Evolutionary conservation across 192 early-diverging fungal species (phyloP).

Genomic region (Backusella mclennaniae): DNA sequence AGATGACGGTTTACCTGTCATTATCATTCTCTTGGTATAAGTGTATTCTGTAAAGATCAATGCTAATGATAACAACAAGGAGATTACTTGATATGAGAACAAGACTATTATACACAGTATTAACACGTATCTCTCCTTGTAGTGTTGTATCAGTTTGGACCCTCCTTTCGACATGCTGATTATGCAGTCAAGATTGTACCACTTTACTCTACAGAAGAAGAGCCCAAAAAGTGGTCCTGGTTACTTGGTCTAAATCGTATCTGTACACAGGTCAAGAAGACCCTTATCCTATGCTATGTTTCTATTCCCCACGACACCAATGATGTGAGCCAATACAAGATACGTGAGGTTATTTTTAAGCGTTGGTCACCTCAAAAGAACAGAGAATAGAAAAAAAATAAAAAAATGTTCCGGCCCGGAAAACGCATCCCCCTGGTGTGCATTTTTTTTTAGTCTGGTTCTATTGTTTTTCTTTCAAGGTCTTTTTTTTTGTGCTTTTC

Average conservation of each 20-base stretch:
- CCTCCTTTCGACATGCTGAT: constrained; percentile 57
- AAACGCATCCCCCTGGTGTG: background rate
- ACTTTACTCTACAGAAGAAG: background rate
- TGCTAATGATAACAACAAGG: background rate
- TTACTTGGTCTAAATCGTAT: constrained; percentile 51
- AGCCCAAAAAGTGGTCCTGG: constrained; percentile 44
- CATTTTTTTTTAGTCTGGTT: background rate
- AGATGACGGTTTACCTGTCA: too few species aligned
- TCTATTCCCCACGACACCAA: background rate
- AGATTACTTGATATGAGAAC: background rate
- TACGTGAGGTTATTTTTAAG: constrained; percentile 23
- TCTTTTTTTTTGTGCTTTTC: background rate
- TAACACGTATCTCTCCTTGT: background rate
- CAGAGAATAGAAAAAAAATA: constrained; percentile 19
- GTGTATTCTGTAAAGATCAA: too few species aligned
- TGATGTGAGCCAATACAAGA: background rate
- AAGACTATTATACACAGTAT: too few species aligned
- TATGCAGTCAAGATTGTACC: constrained; percentile 24
- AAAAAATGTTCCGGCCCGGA: background rate
- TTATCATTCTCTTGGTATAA: too few species aligned
- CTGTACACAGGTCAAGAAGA: constrained; percentile 58
- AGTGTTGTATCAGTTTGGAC: constrained; percentile 59
- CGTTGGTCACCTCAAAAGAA: constrained; percentile 33
- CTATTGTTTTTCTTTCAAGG: background rate
- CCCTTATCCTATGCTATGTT: constrained; percentile 34